Conservation (phyloP, 2,329 filamentous ascomycete genomes). For the Calonectria hongkongensis region DNA sequence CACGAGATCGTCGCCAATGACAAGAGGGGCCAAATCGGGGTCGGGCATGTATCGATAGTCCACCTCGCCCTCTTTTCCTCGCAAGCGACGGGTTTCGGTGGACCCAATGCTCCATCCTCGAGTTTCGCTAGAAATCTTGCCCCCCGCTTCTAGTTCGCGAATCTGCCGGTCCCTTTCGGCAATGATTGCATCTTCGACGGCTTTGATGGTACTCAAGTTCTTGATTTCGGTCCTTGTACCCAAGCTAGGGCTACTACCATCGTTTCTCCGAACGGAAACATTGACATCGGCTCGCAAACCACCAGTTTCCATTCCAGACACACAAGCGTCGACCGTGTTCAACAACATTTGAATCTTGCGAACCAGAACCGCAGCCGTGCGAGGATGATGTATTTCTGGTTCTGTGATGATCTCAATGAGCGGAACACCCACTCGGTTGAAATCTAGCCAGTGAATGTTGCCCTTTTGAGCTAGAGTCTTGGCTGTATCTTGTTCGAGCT, state of each 20-base stretch:
- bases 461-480: constrained; percentile 90
- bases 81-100: constrained; percentile 85
- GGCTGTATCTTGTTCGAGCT: constrained; percentile 98
- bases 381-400: constrained; percentile 90
- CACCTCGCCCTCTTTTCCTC: constrained; percentile 96
- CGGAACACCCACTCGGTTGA: constrained; percentile 93
- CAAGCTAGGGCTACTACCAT: constrained; percentile 68
- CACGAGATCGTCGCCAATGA: constrained; percentile 84
- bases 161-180: constrained; percentile 95
- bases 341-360: constrained; percentile 91
- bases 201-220: constrained; percentile 95
- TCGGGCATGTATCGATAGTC: constrained; percentile 99
- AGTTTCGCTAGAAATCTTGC: constrained; percentile 87
- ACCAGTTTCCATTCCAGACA: constrained; percentile 93
- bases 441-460: constrained; percentile 87
- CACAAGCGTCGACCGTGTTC: constrained; percentile 87
- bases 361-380: constrained; percentile 91
- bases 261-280: constrained; percentile 84
- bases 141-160: constrained; percentile 83
- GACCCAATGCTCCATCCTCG: constrained; percentile 93
- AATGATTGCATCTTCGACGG: constrained; percentile 94
- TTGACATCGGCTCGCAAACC: constrained; percentile 96
- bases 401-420: constrained; percentile 96
- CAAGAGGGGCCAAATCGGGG: constrained; percentile 87
- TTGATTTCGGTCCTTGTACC: constrained; percentile 98